Evolutionary conservation across 441 rosid genomes (phyloP), one percentile per base, ranked within the genome.

Genomic region (Macaranga tanarius): DNA sequence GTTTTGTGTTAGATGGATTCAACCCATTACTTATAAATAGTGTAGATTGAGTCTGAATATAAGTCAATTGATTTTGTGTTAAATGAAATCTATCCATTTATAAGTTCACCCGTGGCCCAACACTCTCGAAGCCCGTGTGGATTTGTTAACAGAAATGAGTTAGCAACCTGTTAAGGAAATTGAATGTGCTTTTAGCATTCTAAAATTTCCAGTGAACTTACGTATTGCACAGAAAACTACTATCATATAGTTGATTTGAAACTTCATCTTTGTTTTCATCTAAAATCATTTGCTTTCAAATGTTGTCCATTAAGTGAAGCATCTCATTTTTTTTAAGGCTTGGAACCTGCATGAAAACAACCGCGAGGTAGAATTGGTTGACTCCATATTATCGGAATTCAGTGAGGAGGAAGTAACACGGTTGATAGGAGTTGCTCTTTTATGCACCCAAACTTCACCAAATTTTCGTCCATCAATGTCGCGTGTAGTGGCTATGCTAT

Each of bases 361-460:
- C 51, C 73, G 71, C 6, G 84, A 80, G 54, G 50, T 77, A 38
- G 84, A 86, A 52, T 65, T 90, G 22, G 84, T 81, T 5, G 97
- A 90, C 72, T 64, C 87, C 11, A 81, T 40, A 10, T 69, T 90
- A 73, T 58, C 74, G 20, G 82, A 69, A 26, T 86, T 73, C 62
- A 38, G 74, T 2, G 77, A 83, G 77, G 83, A 87, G 68, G 88
- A 88, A 74, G 84, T 73, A 61, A 79, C 76, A 75, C 85, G 90
- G 2, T 69, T 83, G 25, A 84, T 85, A 31, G 82, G 86, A 6
- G 87, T 86, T 6, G 91, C 81, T 40, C 86, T 92, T 73, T 65
- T 89, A 69, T 89, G 96, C 81, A 86, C 98, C 57, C 97, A 88
- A 69, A 77, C 93, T 57, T 79, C 90, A 19, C 90, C 85, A 45